Evolutionary conservation across 2,329 filamentous ascomycete species (phyloP), one percentile per base, ranked within the genome.

Genomic region (Cyphellophora attinorum): DNA sequence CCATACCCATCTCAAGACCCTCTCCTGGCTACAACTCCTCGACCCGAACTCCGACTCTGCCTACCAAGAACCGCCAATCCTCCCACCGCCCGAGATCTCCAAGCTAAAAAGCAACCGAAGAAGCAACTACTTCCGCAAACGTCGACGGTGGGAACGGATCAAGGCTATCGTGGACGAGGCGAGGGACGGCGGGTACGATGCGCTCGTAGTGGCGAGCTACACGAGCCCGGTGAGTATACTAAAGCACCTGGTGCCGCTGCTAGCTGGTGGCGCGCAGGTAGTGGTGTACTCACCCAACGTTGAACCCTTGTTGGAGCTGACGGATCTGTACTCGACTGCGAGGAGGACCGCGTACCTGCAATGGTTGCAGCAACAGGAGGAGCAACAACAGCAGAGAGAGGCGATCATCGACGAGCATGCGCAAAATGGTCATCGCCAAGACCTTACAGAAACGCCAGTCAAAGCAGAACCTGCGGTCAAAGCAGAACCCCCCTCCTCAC

Each of bases 11-110:
- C 74, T 98, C 33, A 80, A 89, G 50, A 76, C 81, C 4, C 67
- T 96, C 18, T 89, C 85, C 17, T 98, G 89, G 88, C 73, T 98
- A 2, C 89, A 96, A 59, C 74, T 98, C 4, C 64, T 95, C 11
- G 71, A 81, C 15, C 91, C 91, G 0, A 62, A 74, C 21, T 65
- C 76, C 18, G 91, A 96, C 56, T 70, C 73, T 1, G 75, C 81
- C 3, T 94, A 93, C 59, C 60, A 66, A 19, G 72, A 79, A 34
- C 81, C 85, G 0, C 66, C 74, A 1, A 54, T 62, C 0, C 65
- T 79, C 1, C 50, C 76, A 0, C 65, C 76, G 1, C 72, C 77
- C 11, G 69, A 72, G 15, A 64, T 96, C 2, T 64, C 73, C 0
- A 62, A 69, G 2, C 78, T 81, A 72, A 96, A 95, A 61, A 74